These are phyloP conservation scores for Farysia itapuensis DNA, from an alignment of 1,284 basidiomycete species.

Conservation along the genomic window DNA sequence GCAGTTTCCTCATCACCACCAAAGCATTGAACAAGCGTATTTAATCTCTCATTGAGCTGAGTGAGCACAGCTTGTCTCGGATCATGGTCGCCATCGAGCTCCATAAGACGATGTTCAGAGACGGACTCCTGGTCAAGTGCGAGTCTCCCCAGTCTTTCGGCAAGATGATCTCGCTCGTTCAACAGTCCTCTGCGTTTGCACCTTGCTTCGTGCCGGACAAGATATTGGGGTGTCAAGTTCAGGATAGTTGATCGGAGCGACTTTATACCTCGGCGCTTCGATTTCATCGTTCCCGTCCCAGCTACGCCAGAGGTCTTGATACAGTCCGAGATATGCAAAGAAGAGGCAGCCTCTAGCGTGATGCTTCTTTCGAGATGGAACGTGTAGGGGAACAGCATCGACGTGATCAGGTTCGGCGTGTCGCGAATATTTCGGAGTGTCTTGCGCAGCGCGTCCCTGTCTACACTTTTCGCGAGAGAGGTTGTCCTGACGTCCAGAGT, in stretches of 20 bases:
- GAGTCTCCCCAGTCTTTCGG: conserved; percentile 31
- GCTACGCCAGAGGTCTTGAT: background rate
- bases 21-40: conserved; percentile 18
- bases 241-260: conserved; percentile 21
- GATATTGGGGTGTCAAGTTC: conserved; percentile 24
- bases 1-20: background rate
- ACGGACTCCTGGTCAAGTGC: conserved; percentile 24
- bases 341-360: conserved; percentile 11
- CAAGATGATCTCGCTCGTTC: conserved; percentile 33
- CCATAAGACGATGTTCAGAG: no score
- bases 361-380: conserved; percentile 19
- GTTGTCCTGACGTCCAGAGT: conserved; percentile 13
- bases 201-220: conserved; percentile 42
- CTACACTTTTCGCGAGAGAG: conserved; percentile 7
- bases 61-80: conserved; percentile 6
- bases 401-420: conserved; percentile 41
- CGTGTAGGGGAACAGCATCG: conserved; percentile 41
- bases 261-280: conserved; percentile 14
- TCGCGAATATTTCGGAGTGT: conserved; percentile 26
- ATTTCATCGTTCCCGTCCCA: background rate
- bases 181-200: conserved; percentile 34
- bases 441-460: conserved; percentile 11
- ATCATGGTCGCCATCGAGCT: conserved; percentile 9
- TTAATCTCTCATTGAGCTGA: conserved; percentile 32
- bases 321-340: background rate